phyloP scores from a whole-genome alignment of 2,329 filamentous ascomycete species.

The Aspergillus novofumigatus region DNA sequence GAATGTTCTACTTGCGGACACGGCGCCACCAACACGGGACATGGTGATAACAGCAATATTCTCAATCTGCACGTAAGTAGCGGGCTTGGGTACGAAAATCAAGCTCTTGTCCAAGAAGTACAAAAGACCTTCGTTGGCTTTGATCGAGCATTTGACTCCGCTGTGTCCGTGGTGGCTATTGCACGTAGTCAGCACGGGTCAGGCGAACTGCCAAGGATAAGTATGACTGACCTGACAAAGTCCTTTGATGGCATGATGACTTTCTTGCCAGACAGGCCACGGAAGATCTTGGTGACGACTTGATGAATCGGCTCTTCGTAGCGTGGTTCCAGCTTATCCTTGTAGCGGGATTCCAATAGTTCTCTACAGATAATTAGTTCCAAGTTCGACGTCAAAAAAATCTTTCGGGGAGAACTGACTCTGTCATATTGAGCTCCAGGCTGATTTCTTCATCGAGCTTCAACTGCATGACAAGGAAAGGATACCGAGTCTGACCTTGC shows the following conservation, averaged over 20 bases:
- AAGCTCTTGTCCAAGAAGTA: slow-evolving; percentile 98
- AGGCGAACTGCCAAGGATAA: too few species aligned
- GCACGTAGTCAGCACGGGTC: slow-evolving; percentile 2
- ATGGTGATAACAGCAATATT: slow-evolving; percentile 89
- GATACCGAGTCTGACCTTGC: slow-evolving; percentile 95
- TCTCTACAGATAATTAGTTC: slow-evolving; percentile 45
- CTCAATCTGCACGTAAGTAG: slow-evolving; percentile 94
- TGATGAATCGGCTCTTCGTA: slow-evolving; percentile 93
- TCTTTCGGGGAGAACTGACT: slow-evolving; percentile 40
- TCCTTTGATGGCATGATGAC: slow-evolving; percentile 90
- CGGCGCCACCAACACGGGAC: slow-evolving; percentile 88
- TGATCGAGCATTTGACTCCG: slow-evolving; percentile 99
- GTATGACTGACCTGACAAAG: slow-evolving; percentile 65
- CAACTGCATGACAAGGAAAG: slow-evolving; percentile 98
- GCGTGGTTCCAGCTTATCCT: slow-evolving; percentile 79
- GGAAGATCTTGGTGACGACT: slow-evolving; percentile 93
- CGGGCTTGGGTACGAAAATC: slow-evolving; percentile 98
- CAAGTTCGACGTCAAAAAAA: neutral
- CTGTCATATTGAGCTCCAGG: slow-evolving; percentile 92
- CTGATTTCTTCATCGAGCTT: slow-evolving; percentile 97
- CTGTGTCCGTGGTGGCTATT: slow-evolving; percentile 78
- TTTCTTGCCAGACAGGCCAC: slow-evolving; percentile 90
- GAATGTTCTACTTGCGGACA: slow-evolving; percentile 91
- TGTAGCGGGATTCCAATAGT: slow-evolving; percentile 77
- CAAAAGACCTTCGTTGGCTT: slow-evolving; percentile 94